Evolutionary conservation across 2,329 filamentous ascomycete genomes (phyloP).

Genomic region (Huntiella moniliformis): DNA sequence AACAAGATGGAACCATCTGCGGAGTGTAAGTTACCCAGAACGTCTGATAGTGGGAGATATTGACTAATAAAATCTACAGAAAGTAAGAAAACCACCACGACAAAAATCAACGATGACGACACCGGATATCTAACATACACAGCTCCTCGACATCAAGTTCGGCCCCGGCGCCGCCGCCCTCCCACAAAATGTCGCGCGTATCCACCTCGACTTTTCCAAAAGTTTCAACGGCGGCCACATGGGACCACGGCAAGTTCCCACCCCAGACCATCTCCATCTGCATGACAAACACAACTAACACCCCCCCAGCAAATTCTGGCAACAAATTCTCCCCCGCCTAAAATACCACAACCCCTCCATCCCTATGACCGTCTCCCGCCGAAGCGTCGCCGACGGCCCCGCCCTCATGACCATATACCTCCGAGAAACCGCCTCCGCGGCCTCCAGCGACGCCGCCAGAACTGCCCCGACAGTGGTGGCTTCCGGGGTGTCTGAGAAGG

Average conservation of each 20-base stretch:
- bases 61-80: neutral
- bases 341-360: conserved; percentile 88
- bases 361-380: conserved; percentile 64
- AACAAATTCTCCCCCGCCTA: conserved; percentile 58
- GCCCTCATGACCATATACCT: conserved; percentile 50
- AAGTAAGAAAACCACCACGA: neutral
- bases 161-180: conserved; percentile 72
- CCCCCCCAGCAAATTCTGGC: conserved; percentile 64
- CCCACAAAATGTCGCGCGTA: conserved; percentile 53
- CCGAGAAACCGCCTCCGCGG: conserved; percentile 19
- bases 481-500: conserved; percentile 28
- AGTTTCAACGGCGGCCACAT: conserved; percentile 47
- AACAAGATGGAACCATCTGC: conserved; percentile 49
- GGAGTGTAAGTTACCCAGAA: conserved; percentile 32
- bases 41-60: conserved; percentile 4
- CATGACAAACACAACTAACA: conserved; percentile 15
- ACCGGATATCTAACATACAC: conserved; percentile 6
- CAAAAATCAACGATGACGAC: too few species aligned
- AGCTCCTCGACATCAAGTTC: conserved; percentile 58
- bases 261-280: neutral
- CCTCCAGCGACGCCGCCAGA: conserved; percentile 16
- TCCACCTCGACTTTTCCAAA: conserved; percentile 54
- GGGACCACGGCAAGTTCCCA: conserved; percentile 45
- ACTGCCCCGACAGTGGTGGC: conserved; percentile 24
- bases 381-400: conserved; percentile 32